These are phyloP conservation scores for Penicillium sp. DNA, from an alignment of 2,329 filamentous ascomycete genomes.

Conservation along the genomic window DNA sequence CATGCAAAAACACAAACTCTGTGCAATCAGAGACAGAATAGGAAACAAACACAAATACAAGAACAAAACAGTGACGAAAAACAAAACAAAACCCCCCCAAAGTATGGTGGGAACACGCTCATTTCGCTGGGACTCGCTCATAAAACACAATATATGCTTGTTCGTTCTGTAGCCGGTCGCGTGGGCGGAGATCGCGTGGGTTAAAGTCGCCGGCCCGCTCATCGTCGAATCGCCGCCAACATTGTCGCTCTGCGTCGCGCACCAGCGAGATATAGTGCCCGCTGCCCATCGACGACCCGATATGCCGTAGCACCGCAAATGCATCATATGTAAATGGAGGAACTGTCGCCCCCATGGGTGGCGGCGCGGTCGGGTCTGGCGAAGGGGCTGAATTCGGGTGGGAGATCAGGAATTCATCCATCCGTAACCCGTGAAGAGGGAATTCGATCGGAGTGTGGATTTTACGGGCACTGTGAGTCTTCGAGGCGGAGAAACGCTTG, in stretches of 20 bases:
- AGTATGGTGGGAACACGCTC: constrained; percentile 21
- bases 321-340: constrained; percentile 77
- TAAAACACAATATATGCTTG: constrained; percentile 71
- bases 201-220: constrained; percentile 60
- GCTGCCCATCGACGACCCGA: constrained; percentile 67
- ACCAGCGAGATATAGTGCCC: constrained; percentile 83
- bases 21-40: not conserved
- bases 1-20: constrained; percentile 10
- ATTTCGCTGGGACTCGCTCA: constrained; percentile 53
- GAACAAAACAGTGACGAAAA: constrained; percentile 7
- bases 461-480: constrained; percentile 65
- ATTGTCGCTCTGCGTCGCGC: constrained; percentile 60
- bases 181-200: constrained; percentile 53
- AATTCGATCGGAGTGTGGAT: constrained; percentile 74
- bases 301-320: constrained; percentile 82
- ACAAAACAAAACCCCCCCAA: not conserved
- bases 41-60: constrained; percentile 8
- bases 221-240: constrained; percentile 68
- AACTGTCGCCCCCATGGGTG: constrained; percentile 50
- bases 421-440: constrained; percentile 71
- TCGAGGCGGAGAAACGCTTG: constrained; percentile 68
- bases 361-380: constrained; percentile 51
- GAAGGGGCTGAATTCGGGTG: constrained; percentile 40
- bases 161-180: constrained; percentile 63
- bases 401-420: constrained; percentile 64